Base-by-base conservation (phyloP, 2,329 filamentous ascomycete genomes). In the Lojkania enalia region DNA sequence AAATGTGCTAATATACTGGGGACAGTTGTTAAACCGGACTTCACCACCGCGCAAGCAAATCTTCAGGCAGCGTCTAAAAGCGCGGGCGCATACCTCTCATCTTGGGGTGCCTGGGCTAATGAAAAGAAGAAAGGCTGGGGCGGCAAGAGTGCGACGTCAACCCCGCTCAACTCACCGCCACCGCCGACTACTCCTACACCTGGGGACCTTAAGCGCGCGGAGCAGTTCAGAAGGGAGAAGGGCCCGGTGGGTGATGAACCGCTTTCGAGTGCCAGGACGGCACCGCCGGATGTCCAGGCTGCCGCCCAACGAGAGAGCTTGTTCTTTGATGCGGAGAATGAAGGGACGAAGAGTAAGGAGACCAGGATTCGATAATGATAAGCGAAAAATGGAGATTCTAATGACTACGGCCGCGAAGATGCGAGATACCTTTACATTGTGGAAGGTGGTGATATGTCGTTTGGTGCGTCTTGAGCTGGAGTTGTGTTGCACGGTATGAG, bases 61-160 rank as follows among this genome's bases (percentile, higher is more conserved):
- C 75, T 80, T 2, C 71, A 72, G 47, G 77, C 77, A 7, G 80
- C 79, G 2, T 67, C 76, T 9, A 78, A 78, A 39, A 72, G 76
- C 29, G 82, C 82, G n/a, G 74, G 80, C 13, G 78, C 83, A 1
- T 86, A 85, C 57, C 67, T 86, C 38, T 83, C 77, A 43, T 83
- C 79, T 0, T 85, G 82, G 82, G 77, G 82, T 3, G 69, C 75
- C 1, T 85, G 82, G 82, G 82, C 82, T 3, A 84, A 84, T 38
- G 87, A 94, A 72, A 92, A 91, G 73, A 87, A 85, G 33, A 67
- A 64, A 35, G 64, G 63, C 2, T 70, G 66, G 66, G 44, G 20
- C 14, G 54, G 58, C 1, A 41, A 47, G 7, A 60, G 47, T 37
- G 30, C 52, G 2, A 52, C 44, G 2, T 36, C 44, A 2, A 64